Evolutionary conservation across 208 protist genomes (phyloP).

Genomic region (Giardia muris): DNA sequence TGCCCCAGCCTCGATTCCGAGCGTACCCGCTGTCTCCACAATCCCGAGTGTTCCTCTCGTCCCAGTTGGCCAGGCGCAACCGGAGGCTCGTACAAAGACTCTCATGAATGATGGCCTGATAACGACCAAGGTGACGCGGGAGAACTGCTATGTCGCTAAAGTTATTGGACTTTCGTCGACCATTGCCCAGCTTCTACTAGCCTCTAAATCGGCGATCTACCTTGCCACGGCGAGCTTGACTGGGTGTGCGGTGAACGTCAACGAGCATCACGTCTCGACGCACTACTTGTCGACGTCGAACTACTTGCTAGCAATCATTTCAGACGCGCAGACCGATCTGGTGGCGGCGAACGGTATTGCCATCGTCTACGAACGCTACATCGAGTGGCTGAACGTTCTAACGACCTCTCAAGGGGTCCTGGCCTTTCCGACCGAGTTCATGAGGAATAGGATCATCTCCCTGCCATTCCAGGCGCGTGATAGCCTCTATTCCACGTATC

Average conservation of each 20-base stretch:
- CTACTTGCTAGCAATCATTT: background rate
- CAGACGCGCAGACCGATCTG: background rate
- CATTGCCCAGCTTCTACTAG: background rate
- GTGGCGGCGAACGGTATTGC: background rate
- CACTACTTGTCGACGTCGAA: background rate
- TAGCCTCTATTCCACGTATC: background rate
- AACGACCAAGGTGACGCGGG: background rate
- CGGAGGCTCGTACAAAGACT: background rate
- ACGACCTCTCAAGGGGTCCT: background rate
- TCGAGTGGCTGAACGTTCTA: background rate
- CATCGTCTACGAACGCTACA: background rate
- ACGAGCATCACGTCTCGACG: background rate
- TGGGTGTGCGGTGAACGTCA: background rate
- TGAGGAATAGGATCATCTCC: background rate
- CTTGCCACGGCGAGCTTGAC: background rate
- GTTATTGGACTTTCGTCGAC: background rate
- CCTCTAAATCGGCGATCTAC: background rate
- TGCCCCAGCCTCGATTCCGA: background rate
- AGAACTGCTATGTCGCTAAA: background rate
- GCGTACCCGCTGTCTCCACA: background rate
- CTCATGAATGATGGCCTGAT: background rate
- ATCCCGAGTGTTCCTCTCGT: background rate
- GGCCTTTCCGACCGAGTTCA: background rate
- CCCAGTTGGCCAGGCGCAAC: no score
- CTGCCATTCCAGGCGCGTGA: background rate